Percentiles rank a stretch among this genome's conserved stretches.
These are phyloP conservation scores for Arthroderma sp. DNA, from an alignment of 2,329 filamentous ascomycete genomes.

Conservation along the genomic window DNA sequence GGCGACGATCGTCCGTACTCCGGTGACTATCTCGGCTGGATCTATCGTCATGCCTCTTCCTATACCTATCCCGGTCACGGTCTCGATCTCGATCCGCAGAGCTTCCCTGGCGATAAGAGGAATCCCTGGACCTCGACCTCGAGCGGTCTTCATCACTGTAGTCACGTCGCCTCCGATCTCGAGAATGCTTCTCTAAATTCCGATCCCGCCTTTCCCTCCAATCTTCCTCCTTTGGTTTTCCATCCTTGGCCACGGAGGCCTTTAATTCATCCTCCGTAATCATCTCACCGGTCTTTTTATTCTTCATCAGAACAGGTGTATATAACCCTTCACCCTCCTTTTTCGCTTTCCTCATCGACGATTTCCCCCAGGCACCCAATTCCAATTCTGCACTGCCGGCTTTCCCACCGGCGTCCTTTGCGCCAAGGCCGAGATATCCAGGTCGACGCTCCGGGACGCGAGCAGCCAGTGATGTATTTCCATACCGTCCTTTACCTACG, in stretches of 20 bases:
- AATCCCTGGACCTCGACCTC: not conserved
- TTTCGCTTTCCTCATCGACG: slow-evolving; percentile 40
- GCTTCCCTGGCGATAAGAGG: slow-evolving; percentile 7
- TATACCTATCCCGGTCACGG: slow-evolving; percentile 15
- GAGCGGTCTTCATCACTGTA: slow-evolving; percentile 17
- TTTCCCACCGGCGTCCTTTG: slow-evolving; percentile 55
- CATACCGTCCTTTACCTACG: slow-evolving; percentile 43
- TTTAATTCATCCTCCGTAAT: slow-evolving; percentile 51
- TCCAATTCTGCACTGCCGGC: slow-evolving; percentile 46
- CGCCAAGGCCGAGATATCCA: slow-evolving; percentile 75
- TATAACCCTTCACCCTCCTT: slow-evolving; percentile 39
- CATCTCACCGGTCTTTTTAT: slow-evolving; percentile 49
- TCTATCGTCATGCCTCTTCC: slow-evolving; percentile 18
- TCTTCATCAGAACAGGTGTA: slow-evolving; percentile 48
- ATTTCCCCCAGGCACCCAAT: slow-evolving; percentile 66
- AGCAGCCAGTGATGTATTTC: slow-evolving; percentile 39
- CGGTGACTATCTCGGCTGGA: not conserved
- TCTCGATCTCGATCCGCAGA: slow-evolving; percentile 17
- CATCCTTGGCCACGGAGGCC: slow-evolving; percentile 33
- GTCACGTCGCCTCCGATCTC: slow-evolving; percentile 16
- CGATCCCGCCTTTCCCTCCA: slow-evolving; percentile 34
- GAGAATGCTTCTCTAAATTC: slow-evolving; percentile 28
- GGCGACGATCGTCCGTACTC: not conserved
- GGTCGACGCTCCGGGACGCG: slow-evolving; percentile 57
- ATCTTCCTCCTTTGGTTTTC: slow-evolving; percentile 34